A percentile compares a stretch with the other conserved stretches of the same genome.
Evolutionary conservation across 148 eudicot species (phyloP).

Genomic region (Vaccinium corymbosum): DNA sequence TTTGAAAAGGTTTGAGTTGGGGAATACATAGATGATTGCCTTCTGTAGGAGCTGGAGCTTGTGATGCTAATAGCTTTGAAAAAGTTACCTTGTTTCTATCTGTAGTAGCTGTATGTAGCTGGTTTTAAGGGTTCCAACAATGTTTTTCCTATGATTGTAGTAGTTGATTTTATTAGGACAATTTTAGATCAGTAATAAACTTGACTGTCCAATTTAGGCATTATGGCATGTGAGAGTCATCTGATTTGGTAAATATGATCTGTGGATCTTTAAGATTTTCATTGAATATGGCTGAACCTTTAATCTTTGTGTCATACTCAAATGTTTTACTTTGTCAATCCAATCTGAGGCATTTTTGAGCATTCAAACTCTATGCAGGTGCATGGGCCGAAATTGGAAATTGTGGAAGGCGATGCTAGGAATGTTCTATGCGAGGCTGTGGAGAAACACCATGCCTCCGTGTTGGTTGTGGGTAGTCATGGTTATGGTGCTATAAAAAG

Average conservation of each 20-base stretch:
- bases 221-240: not conserved
- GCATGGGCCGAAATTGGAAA: constrained; percentile 41
- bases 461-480: constrained; percentile 75
- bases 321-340: not conserved
- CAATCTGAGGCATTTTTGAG: not conserved
- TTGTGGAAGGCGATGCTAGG: constrained; percentile 76
- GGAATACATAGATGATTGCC: not conserved
- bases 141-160: not conserved
- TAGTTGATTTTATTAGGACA: not conserved
- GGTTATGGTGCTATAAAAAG: constrained; percentile 83
- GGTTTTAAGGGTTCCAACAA: not conserved
- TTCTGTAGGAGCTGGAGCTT: not conserved
- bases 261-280: not conserved
- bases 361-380: constrained; percentile 37
- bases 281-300: not conserved
- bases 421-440: constrained; percentile 75
- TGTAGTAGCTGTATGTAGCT: not conserved
- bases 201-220: not conserved
- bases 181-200: not conserved
- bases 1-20: not conserved
- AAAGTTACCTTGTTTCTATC: not conserved
- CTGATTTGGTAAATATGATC: not conserved
- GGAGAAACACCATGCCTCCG: constrained; percentile 63
- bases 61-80: not conserved
- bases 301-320: not conserved